Conservation (phyloP, 768 basidiomycete genomes). For the Ramaria rubella region DNA sequence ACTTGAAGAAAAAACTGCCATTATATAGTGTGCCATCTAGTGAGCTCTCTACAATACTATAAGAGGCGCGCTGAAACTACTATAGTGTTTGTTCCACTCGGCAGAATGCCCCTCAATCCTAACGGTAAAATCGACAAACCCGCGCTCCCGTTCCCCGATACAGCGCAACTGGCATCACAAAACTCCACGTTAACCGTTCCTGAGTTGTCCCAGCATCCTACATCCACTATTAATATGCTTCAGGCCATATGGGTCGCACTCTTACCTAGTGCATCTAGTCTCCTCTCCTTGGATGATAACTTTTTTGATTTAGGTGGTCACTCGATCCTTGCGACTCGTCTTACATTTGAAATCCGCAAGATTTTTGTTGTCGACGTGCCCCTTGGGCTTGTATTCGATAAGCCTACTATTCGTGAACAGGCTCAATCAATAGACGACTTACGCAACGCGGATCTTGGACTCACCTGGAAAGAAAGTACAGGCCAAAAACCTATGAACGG, state of each 20-base stretch:
- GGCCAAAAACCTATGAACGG: constrained; percentile 15
- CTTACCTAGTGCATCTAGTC: constrained; percentile 68
- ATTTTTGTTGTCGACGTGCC: constrained; percentile 86
- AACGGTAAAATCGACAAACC: constrained; percentile 99
- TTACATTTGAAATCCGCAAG: constrained; percentile 96
- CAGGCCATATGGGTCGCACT: constrained; percentile 80
- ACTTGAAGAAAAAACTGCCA: constrained; percentile 94
- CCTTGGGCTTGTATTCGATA: constrained; percentile 83
- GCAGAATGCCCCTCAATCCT: constrained; percentile 95
- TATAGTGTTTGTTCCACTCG: constrained; percentile 87
- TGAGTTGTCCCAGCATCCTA: too few relatives aligned
- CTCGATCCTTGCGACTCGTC: constrained; percentile 93
- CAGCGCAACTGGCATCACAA: constrained; percentile 51
- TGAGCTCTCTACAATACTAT: constrained; percentile 35
- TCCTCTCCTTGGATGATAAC: constrained; percentile 83
- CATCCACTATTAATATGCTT: constrained; percentile 69
- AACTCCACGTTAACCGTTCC: too few relatives aligned
- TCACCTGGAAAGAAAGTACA: constrained; percentile 32
- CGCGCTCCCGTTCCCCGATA: constrained; percentile 96
- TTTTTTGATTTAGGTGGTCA: constrained; percentile 99
- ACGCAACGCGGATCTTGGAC: constrained; percentile 74
- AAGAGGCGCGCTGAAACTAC: not conserved
- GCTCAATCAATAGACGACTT: constrained; percentile 70
- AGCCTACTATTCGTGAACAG: constrained; percentile 77
- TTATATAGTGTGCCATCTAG: constrained; percentile 89